Percentiles rank a stretch among this genome's conserved stretches.
Conservation (phyloP, 306 rosid species). For the Dalbergia cultrata region DNA sequence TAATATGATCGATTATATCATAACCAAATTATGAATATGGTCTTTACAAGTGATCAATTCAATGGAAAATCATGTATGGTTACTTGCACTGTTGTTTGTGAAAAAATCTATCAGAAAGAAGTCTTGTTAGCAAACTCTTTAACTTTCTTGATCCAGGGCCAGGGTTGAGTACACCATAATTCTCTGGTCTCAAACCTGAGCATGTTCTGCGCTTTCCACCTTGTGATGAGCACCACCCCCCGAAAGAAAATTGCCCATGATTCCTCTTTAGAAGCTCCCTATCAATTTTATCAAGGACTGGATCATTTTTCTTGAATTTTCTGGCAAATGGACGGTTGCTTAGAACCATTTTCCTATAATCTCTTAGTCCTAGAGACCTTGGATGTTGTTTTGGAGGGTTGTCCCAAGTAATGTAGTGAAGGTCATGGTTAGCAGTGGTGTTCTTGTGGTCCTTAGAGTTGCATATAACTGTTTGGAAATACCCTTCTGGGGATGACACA, state of each 20-base stretch:
- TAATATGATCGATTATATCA: slow-evolving; percentile 10
- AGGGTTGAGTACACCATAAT: slow-evolving; percentile 69
- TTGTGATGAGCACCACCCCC: slow-evolving; percentile 83
- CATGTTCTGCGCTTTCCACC: slow-evolving; percentile 53
- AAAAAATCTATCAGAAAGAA: slow-evolving; percentile 54
- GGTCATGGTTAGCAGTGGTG: slow-evolving; percentile 87
- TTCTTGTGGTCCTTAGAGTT: slow-evolving; percentile 73
- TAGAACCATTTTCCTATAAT: slow-evolving; percentile 65
- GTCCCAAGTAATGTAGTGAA: slow-evolving; percentile 92
- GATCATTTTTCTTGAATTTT: slow-evolving; percentile 77
- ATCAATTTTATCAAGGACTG: slow-evolving; percentile 75
- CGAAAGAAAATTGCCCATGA: slow-evolving; percentile 57
- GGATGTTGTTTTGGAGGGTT: slow-evolving; percentile 96
- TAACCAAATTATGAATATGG: slow-evolving; percentile 16
- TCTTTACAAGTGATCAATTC: slow-evolving; percentile 37
- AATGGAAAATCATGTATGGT: slow-evolving; percentile 29
- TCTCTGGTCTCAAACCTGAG: slow-evolving; percentile 57
- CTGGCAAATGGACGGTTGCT: slow-evolving; percentile 88
- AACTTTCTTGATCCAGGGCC: slow-evolving; percentile 79
- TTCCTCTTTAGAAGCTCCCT: slow-evolving; percentile 71
- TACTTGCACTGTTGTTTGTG: slow-evolving; percentile 76
- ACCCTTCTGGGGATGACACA: slow-evolving; percentile 92
- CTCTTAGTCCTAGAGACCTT: slow-evolving; percentile 70
- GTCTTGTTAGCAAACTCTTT: slow-evolving; percentile 57
- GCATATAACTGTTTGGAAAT: slow-evolving; percentile 89